phyloP scores from a whole-genome alignment of 352 stramenopile species.

The Phytophthora multivora region DNA sequence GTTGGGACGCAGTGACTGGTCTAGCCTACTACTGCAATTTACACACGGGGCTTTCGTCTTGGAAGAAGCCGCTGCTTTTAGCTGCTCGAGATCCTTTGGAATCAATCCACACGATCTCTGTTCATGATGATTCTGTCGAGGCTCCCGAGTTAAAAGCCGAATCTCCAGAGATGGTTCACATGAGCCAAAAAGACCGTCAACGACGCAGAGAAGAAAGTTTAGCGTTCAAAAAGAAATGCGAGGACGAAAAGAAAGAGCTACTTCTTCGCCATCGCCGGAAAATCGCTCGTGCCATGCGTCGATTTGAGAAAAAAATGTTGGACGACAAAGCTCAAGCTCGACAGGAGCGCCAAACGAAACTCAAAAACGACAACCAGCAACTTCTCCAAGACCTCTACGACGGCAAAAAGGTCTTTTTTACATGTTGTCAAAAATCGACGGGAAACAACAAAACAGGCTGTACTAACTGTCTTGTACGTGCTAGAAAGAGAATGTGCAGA shows the following conservation, averaged over 20 bases:
- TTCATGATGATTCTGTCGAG: background rate
- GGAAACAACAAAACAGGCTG: too few species aligned
- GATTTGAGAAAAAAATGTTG: slow-evolving; percentile 43
- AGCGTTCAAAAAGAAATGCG: slow-evolving; percentile 41
- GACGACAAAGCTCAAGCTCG: slow-evolving; percentile 39
- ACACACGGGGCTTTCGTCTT: slow-evolving; percentile 43
- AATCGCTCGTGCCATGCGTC: slow-evolving; percentile 40
- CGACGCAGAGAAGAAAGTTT: slow-evolving; percentile 35
- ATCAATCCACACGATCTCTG: background rate
- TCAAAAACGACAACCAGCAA: slow-evolving; percentile 49
- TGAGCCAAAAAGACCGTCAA: slow-evolving; percentile 34
- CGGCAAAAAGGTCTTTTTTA: slow-evolving; percentile 31
- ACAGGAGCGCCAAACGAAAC: slow-evolving; percentile 31
- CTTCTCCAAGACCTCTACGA: slow-evolving; percentile 43
- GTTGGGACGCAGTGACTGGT: slow-evolving; percentile 44
- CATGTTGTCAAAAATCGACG: too few species aligned
- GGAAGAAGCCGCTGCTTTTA: slow-evolving; percentile 53
- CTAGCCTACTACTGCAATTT: slow-evolving; percentile 61
- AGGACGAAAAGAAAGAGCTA: slow-evolving; percentile 36
- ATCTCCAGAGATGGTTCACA: background rate
- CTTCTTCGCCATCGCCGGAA: slow-evolving; percentile 38
- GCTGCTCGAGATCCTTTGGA: slow-evolving; percentile 24
- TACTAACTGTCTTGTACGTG: too few species aligned
- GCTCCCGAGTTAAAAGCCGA: background rate
- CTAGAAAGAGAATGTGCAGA: slow-evolving; percentile 71